Base-by-base conservation (phyloP, 1,139 yeast species). In the Lodderomyces margitis region DNA sequence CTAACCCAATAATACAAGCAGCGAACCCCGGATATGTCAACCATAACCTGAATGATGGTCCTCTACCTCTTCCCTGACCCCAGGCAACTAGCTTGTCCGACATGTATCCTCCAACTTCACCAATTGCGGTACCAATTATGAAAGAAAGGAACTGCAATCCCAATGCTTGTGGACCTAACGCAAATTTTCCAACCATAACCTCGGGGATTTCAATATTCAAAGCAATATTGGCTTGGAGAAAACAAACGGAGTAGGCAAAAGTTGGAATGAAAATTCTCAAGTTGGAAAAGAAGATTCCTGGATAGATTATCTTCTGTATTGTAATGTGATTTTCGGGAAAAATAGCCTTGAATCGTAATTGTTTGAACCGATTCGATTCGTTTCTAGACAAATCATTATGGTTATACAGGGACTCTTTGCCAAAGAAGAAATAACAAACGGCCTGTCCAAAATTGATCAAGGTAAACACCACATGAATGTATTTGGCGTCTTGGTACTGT, bases 61-160 rank as follows among this genome's bases (percentile, higher is more conserved):
- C 47, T 14, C 36, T 39, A 12, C 33, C 34, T 20, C 36, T 46
- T 20, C 24, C 37, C 17, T 37, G 19, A 9, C 46, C 44, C 43
- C 41, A 36, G 14, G 35, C 40, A 49, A 54, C 51, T 50, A 55
- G 52, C 16, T 33, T 35, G 32, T 55, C 58, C 11, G 53, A 47
- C 25, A 49, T 43, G 50, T 51, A 49, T 8, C 58, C 58, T 17
- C 58, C 57, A 20, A 52, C 39, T 36, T 55, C 58, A 15, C 58
- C 58, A 15, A 53, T 21, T 11, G 54, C 40, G 24, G 53, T 41
- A 16, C 58, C 58, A 8, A 54, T 27, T 4, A 55, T 47, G 17
- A 55, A 46, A 19, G 54, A 44, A 19, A 55, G 35, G 34, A 53
- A 55, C 43, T 55, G 58, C 19, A 54, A 38, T 8, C 57, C 58